Evolutionary conservation across 2,329 filamentous ascomycete species (phyloP).

Genomic region (Colletotrichum aenigma): DNA sequence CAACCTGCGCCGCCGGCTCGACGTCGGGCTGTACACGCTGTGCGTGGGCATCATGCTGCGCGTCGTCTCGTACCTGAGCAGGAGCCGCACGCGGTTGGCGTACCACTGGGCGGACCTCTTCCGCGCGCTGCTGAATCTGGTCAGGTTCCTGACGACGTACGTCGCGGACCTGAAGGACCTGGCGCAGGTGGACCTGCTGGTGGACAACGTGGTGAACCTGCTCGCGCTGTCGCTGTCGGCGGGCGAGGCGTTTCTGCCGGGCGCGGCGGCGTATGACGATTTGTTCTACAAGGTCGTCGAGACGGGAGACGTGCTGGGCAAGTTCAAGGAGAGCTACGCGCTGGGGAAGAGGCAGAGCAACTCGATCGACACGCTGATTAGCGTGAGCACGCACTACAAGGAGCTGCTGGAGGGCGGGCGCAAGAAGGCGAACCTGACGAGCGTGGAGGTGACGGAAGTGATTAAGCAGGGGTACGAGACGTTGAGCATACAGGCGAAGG

Average conservation of each 20-base stretch:
- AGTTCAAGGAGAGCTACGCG: constrained; percentile 80
- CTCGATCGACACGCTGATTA: constrained; percentile 85
- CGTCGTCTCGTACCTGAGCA: constrained; percentile 82
- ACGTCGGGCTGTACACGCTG: constrained; percentile 83
- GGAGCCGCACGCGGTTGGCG: constrained; percentile 77
- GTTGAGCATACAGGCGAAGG: constrained; percentile 85
- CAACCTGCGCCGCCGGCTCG: constrained; percentile 84
- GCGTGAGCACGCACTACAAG: constrained; percentile 85
- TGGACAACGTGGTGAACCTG: constrained; percentile 80
- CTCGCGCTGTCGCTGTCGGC: constrained; percentile 83
- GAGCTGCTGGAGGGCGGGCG: constrained; percentile 68
- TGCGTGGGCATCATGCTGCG: constrained; percentile 83
- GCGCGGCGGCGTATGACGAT: constrained; percentile 88
- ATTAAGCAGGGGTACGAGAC: constrained; percentile 98
- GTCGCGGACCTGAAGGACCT: constrained; percentile 74
- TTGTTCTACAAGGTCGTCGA: constrained; percentile 99
- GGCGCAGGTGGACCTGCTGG: constrained; percentile 72
- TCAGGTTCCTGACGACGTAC: constrained; percentile 91
- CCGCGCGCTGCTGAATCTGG: constrained; percentile 83
- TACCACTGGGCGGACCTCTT: constrained; percentile 98
- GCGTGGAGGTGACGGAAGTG: constrained; percentile 82
- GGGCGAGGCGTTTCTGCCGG: constrained; percentile 90
- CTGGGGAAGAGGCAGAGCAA: constrained; percentile 62
- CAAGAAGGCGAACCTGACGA: constrained; percentile 72
- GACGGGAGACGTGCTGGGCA: constrained; percentile 79